Percentiles rank a stretch among this genome's conserved stretches.
These are phyloP conservation scores for Microdochium nivale DNA, from an alignment of 2,329 filamentous ascomycete species.

Conservation along the genomic window DNA sequence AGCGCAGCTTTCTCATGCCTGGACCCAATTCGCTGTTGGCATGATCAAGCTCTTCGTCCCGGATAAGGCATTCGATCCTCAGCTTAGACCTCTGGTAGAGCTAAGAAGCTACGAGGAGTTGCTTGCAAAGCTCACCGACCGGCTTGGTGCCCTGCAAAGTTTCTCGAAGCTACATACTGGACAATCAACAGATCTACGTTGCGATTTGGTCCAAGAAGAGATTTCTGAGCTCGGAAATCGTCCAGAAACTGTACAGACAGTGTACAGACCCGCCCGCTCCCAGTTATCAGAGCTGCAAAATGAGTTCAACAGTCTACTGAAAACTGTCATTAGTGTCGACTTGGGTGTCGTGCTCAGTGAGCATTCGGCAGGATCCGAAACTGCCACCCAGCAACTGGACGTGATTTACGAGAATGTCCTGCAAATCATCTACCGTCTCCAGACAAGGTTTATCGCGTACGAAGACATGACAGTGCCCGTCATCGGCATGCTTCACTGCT, in stretches of 20 bases:
- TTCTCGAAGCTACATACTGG: constrained; percentile 65
- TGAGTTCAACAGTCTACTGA: constrained; percentile 72
- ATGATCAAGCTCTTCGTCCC: constrained; percentile 77
- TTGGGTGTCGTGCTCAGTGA: constrained; percentile 28
- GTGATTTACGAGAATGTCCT: constrained; percentile 49
- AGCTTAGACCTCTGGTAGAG: constrained; percentile 57
- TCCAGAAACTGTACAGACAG: constrained; percentile 52
- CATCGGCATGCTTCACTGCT: constrained; percentile 68
- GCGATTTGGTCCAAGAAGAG: constrained; percentile 53
- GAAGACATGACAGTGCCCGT: constrained; percentile 77
- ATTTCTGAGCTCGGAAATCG: constrained; percentile 55
- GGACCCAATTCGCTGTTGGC: constrained; percentile 67
- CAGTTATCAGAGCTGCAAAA: constrained; percentile 67
- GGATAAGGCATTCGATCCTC: constrained; percentile 77
- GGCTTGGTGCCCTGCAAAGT: constrained; percentile 48
- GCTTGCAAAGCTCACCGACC: constrained; percentile 42
- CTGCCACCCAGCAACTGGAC: constrained; percentile 33
- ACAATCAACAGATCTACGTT: constrained; percentile 58
- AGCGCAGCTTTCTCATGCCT: constrained; percentile 48
- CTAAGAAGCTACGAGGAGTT: constrained; percentile 48
- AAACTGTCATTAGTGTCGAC: constrained; percentile 45
- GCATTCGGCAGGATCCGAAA: constrained; percentile 19
- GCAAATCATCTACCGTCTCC: constrained; percentile 63
- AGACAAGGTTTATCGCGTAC: constrained; percentile 65
- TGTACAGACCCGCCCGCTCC: constrained; percentile 63